Conservation (phyloP, 2,329 filamentous ascomycete genomes). For the Calcarisporium arbuscula region DNA sequence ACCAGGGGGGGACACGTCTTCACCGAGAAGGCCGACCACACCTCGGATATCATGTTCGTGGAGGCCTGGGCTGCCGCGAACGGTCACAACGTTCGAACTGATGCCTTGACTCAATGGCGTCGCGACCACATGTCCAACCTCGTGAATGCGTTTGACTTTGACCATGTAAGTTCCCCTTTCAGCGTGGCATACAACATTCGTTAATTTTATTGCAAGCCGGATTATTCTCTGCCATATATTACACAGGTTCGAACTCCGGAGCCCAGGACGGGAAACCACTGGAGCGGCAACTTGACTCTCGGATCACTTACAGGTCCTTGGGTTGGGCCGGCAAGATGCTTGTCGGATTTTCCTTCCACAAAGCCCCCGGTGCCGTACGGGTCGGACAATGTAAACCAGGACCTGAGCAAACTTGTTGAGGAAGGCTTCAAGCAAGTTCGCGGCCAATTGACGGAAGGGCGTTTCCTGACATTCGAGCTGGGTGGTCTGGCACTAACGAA, state of each 20-base stretch:
- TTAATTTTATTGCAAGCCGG: slow-evolving; percentile 7
- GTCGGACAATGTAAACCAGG: slow-evolving; percentile 56
- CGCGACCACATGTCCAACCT: slow-evolving; percentile 22
- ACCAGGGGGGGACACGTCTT: slow-evolving; percentile 47
- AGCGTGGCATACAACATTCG: neutral
- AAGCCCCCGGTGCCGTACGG: slow-evolving; percentile 11
- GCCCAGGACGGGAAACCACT: slow-evolving; percentile 24
- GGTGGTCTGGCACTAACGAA: slow-evolving; percentile 32
- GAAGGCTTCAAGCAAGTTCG: slow-evolving; percentile 46
- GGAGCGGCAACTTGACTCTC: slow-evolving; percentile 21
- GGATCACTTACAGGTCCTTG: slow-evolving; percentile 9
- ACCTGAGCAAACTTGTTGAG: slow-evolving; percentile 69
- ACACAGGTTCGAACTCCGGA: slow-evolving; percentile 28
- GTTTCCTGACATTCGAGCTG: slow-evolving; percentile 43
- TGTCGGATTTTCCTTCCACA: slow-evolving; percentile 23
- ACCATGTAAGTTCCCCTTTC: slow-evolving; percentile 20
- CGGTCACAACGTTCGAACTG: slow-evolving; percentile 23
- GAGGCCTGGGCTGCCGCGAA: slow-evolving; percentile 34
- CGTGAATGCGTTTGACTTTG: slow-evolving; percentile 31
- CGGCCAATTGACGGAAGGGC: slow-evolving; percentile 45
- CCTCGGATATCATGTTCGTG: slow-evolving; percentile 46
- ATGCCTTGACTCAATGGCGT: slow-evolving; percentile 18
- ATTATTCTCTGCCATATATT: slow-evolving; percentile 29
- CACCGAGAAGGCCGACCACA: slow-evolving; percentile 46
- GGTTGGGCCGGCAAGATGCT: slow-evolving; percentile 34